These are phyloP conservation scores for Berberis thunbergii DNA, from an alignment of 164 flowering plant genomes.

Conservation along the genomic window DNA sequence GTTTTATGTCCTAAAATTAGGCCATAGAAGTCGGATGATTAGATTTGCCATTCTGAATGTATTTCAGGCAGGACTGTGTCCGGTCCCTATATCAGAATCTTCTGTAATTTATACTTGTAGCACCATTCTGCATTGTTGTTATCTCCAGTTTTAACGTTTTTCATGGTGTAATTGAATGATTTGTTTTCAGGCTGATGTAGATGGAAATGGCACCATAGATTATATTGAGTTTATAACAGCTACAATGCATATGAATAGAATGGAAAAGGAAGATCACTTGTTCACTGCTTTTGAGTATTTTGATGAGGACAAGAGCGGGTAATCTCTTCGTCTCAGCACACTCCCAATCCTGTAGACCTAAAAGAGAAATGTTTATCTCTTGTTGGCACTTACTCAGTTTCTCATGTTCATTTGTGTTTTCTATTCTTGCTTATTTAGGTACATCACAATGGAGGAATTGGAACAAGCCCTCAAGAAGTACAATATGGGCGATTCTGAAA, in stretches of 20 bases:
- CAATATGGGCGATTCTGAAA: constrained; percentile 80
- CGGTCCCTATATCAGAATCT: too few relatives aligned
- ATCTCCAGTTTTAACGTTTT: not conserved
- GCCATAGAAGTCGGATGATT: too few relatives aligned
- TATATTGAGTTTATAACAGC: constrained; percentile 96
- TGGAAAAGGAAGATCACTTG: constrained; percentile 88
- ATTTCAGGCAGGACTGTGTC: too few relatives aligned
- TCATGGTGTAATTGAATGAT: not conserved
- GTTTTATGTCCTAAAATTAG: too few relatives aligned
- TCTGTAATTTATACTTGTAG: too few relatives aligned
- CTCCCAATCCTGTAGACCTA: too few relatives aligned
- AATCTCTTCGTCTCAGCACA: constrained; percentile 7
- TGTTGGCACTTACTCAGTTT: not conserved
- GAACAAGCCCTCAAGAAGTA: constrained; percentile 75
- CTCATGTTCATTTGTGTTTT: not conserved
- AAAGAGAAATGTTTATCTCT: not conserved
- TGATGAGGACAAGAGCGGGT: constrained; percentile 98
- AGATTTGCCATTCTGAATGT: too few relatives aligned
- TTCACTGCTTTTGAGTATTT: constrained; percentile 83
- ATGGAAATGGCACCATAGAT: constrained; percentile 92
- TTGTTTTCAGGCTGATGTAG: constrained; percentile 79
- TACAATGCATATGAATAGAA: constrained; percentile 92
- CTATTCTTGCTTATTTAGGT: constrained; percentile 29
- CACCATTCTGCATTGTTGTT: too few relatives aligned
- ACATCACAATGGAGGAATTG: constrained; percentile 85